Evolutionary conservation across 2,329 filamentous ascomycete genomes (phyloP), one percentile per base, ranked within the genome.

Genomic region (Raffaelea arxii): DNA sequence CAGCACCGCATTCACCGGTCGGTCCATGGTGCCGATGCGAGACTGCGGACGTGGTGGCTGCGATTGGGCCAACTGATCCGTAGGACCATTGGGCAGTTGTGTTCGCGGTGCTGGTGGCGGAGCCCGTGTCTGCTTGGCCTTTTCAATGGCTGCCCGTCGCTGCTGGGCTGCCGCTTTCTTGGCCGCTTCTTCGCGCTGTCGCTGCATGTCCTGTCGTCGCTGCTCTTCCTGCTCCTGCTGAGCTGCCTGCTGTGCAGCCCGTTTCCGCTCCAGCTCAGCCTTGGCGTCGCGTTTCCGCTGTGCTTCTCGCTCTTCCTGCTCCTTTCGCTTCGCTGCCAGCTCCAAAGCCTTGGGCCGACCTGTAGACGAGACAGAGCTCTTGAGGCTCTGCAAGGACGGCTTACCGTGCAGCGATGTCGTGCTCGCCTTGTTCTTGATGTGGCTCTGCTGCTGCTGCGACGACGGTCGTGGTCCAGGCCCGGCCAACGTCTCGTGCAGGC

Each of bases 271-370:
- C 27, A 85, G 68, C 56, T 94, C 86, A 16, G 81, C 77, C 64
- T 94, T 95, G 32, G 84, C 81, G 19, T 94, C 86, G 9, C 82
- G 81, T 58, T 87, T 91, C 43, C 82, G 79, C 56, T 89, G 82
- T 14, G 80, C 78, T 53, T 89, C 86, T 41, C 81, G 79, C 59
- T 94, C 87, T 56, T 94, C 89, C 60, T 82, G 83, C 61, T 94
- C 88, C 59, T 84, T 91, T 63, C 89, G 90, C 58, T 81, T 83
- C 35, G 86, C 84, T 3, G 84, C 86, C 41, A 84, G 72, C 46
- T 90, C 80, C 21, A 90, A 68, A 2, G 85, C 83, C 59, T 84
- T 86, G 0, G 81, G 76, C 44, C 82, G 79, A 2, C 75, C 71
- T n/a, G 70, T 72, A 25, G 80, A 74, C n/a, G 79, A 78, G 6